Percentiles rank a stretch among this genome's conserved stretches.
These are phyloP conservation scores for Phytophthora macrochlamydospora DNA, from an alignment of 352 stramenopile species.

Conservation along the genomic window DNA sequence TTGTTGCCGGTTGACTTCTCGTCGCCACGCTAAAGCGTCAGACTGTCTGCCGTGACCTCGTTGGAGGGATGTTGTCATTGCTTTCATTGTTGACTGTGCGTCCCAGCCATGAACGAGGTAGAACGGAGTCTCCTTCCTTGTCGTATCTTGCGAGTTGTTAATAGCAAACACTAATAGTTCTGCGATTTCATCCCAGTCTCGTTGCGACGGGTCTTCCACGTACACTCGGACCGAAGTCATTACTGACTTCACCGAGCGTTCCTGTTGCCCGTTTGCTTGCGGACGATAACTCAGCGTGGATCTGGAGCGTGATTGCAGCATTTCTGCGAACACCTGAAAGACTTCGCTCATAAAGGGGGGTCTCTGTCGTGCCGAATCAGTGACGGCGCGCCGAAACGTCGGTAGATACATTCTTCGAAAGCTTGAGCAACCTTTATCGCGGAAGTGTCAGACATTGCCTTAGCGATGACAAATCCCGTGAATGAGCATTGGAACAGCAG, in stretches of 20 bases:
- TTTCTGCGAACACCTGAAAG: slow-evolving; percentile 2
- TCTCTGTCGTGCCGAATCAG: not conserved
- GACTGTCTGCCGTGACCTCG: not conserved
- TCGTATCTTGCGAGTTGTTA: not conserved
- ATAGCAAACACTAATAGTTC: not conserved
- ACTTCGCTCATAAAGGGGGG: slow-evolving; percentile 4
- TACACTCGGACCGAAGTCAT: not conserved
- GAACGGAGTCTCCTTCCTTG: no score
- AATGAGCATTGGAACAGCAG: slow-evolving; percentile 3
- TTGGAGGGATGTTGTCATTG: not conserved
- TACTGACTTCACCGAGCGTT: not conserved
- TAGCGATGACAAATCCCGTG: slow-evolving; percentile 1
- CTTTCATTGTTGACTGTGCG: not conserved
- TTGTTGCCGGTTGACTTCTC: not conserved
- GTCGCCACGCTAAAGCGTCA: not conserved
- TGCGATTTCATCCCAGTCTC: not conserved
- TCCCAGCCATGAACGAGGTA: not conserved
- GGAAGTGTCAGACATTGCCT: slow-evolving; percentile 4
- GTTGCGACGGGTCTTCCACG: not conserved
- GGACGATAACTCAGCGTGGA: not conserved
- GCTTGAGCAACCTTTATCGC: not conserved
- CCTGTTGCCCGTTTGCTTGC: not conserved
- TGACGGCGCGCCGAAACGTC: not conserved
- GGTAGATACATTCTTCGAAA: not conserved
- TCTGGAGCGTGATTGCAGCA: slow-evolving; percentile 4